These are phyloP conservation scores for Ogataea degrootiae DNA, from an alignment of 805 yeast species.

Conservation along the genomic window DNA sequence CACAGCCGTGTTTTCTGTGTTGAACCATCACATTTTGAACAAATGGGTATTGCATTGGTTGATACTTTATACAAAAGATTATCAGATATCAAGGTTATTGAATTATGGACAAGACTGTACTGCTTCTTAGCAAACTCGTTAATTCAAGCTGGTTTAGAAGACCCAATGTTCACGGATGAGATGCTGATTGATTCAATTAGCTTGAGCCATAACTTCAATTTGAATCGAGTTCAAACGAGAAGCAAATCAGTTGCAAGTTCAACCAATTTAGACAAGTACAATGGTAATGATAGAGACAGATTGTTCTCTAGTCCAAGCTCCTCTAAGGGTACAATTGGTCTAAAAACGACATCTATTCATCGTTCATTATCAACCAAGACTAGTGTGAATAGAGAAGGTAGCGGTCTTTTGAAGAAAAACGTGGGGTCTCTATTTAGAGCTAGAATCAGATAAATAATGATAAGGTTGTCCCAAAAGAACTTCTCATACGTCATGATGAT, in stretches of 20 bases:
- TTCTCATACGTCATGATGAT: too few species aligned
- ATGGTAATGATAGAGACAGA: neutral
- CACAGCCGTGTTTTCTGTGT: slow-evolving; percentile 65
- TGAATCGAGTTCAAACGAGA: neutral
- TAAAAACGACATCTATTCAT: too few species aligned
- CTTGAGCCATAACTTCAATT: slow-evolving; percentile 1
- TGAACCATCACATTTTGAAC: slow-evolving; percentile 53
- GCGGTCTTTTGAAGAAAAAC: neutral
- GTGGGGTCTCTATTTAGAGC: neutral
- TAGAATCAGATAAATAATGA: neutral
- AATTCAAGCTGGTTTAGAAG: slow-evolving; percentile 20
- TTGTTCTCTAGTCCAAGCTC: neutral
- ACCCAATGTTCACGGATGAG: slow-evolving; percentile 13
- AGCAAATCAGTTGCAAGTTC: too few species aligned
- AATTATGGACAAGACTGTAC: slow-evolving; percentile 27
- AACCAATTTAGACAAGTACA: neutral
- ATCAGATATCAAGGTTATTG: slow-evolving; percentile 10
- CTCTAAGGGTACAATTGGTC: neutral
- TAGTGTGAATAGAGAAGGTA: too few species aligned
- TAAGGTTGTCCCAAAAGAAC: too few species aligned
- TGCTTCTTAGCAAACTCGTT: slow-evolving; percentile 27
- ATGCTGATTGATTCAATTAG: slow-evolving; percentile 7
- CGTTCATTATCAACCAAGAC: too few species aligned
- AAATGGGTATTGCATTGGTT: slow-evolving; percentile 61
- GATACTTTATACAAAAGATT: slow-evolving; percentile 55